Percentiles rank a stretch among this genome's conserved stretches.
Conservation (phyloP, 306 rosid species). For the Cicer yamashitae region DNA sequence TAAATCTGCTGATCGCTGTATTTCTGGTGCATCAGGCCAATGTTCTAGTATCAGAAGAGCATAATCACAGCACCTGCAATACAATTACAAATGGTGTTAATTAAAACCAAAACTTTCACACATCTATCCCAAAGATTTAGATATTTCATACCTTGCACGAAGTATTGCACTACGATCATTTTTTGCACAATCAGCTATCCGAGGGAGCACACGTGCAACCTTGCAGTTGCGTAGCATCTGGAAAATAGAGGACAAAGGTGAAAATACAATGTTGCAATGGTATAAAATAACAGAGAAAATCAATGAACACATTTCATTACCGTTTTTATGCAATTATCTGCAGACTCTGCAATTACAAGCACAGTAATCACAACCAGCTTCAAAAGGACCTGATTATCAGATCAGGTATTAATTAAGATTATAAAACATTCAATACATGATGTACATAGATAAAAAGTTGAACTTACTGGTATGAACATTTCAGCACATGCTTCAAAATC, state of each 20-base stretch:
- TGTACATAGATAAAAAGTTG: slow-evolving; percentile 30
- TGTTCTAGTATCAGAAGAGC: slow-evolving; percentile 89
- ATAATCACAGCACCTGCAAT: slow-evolving; percentile 92
- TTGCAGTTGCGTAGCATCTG: slow-evolving; percentile 97
- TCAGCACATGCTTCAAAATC: slow-evolving; percentile 98
- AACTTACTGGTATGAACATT: slow-evolving; percentile 91
- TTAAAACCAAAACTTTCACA: slow-evolving; percentile 37
- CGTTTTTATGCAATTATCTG: slow-evolving; percentile 98
- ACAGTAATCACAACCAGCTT: slow-evolving; percentile 99
- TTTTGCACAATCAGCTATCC: slow-evolving; percentile 87
- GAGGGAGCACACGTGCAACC: slow-evolving; percentile 92
- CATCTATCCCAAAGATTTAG: slow-evolving; percentile 11
- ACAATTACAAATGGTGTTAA: slow-evolving; percentile 43
- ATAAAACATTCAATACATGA: slow-evolving; percentile 34
- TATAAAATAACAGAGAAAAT: slow-evolving; percentile 8
- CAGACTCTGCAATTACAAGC: slow-evolving; percentile 98
- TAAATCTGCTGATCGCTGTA: slow-evolving; percentile 84
- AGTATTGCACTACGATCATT: slow-evolving; percentile 88
- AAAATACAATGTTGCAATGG: slow-evolving; percentile 35
- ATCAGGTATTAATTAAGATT: slow-evolving; percentile 46
- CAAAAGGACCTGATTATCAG: slow-evolving; percentile 87
- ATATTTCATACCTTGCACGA: slow-evolving; percentile 82
- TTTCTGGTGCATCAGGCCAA: slow-evolving; percentile 99
- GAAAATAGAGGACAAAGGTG: slow-evolving; percentile 40
- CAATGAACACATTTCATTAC: slow-evolving; percentile 52